Evolutionary conservation across 495 filamentous ascomycete genomes (phyloP), one percentile per base, ranked within the genome.

Genomic region (Daldinia concentrica): DNA sequence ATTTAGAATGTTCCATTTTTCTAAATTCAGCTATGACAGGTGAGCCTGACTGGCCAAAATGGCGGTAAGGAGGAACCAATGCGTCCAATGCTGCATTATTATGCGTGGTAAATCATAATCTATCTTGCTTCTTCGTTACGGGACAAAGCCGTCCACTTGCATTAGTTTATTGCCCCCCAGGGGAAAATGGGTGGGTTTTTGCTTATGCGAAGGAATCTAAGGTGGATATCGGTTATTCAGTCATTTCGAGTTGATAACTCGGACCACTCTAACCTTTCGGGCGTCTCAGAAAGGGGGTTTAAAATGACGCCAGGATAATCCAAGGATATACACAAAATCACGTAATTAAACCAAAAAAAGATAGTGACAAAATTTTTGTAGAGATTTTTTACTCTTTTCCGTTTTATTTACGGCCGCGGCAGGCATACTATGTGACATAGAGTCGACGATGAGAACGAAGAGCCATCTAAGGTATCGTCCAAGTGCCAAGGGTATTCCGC

Each of bases 331-430:
- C 19, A 11, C 3, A 48, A 48, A 48, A 48, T 48, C 43, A 48
- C 19, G 22, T 48, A 19, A 48, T 24, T 48, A 48, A 6, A 48
- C 43, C 19, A 48, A 24, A 48, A 48, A 48, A 48, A 22, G 9
- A 48, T 48, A 48, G 43, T 17, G 43, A 22, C 43, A 48, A 39
- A 54, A 15, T 7, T 24, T 43, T 65, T 69, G 50, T 8, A 69
- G 58, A 69, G 71, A 30, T 58, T 73, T 73, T 73, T 73, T 69
- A 73, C 71, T 69, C 71, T 69, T 73, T 73, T 73, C 51, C 22
- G 65, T 73, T 65, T 62, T 73, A 73, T 73, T 64, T 73, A 73
- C 71, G 71, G 58, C 29, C 62, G 66, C 71, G 62, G 71, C 19
- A 62, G 71, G 66, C 71, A 73, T 69, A 54, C 57, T 65, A 59